Evolutionary conservation across 176 grass and related monocot species (phyloP), one percentile per base, ranked within the genome.

Genomic region (Coix lacrymajobi): DNA sequence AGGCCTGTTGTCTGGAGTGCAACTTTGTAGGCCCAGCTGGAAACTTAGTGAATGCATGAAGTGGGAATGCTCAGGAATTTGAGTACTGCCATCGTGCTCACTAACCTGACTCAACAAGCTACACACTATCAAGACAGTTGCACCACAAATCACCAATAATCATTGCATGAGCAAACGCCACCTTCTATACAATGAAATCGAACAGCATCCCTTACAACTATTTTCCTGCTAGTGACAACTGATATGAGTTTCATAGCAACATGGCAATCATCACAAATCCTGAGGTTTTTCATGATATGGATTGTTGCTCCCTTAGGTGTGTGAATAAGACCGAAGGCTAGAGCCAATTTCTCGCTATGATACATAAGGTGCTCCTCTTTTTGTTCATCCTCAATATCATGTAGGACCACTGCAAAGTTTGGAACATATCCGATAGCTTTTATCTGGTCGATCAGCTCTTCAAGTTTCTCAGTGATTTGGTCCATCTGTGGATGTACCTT

Each of bases 191-290:
- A 85, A 77, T 93, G 94, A 86, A 96, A 96, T 26, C 83, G 54
- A 82, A 85, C 92, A 15, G 83, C 71, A 87, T 97, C 94, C 77
- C 94, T 93, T n/a, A 97, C 69, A 74, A 89, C 16, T 83, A 93
- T 85, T 67, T n/a, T 87, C 54, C 86, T 92, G 30, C 60, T 51
- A 72, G 88, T 89, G 38, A 87, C 79, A 65, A 79, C 4, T 34
- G 94, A 97, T 76, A 93, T 87, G 81, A 91, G 84, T 63, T 91
- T 93, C 31, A 91, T 71, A 62, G 85, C 90, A 85, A 87, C 83
- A 86, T 96, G 94, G 33, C 94, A 91, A 89, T 96, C 91, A 76
- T 93, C 91, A 56, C 91, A 96, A 76, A 91, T 96, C 68, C 91
- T 87, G 31, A 93, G 67, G 52, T 96, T 93, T 88, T 93, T 58